Percentiles rank a stretch among this genome's conserved stretches.
These are phyloP conservation scores for Alloteropsis semialata DNA, from an alignment of 176 grass and related monocot species.

Conservation along the genomic window DNA sequence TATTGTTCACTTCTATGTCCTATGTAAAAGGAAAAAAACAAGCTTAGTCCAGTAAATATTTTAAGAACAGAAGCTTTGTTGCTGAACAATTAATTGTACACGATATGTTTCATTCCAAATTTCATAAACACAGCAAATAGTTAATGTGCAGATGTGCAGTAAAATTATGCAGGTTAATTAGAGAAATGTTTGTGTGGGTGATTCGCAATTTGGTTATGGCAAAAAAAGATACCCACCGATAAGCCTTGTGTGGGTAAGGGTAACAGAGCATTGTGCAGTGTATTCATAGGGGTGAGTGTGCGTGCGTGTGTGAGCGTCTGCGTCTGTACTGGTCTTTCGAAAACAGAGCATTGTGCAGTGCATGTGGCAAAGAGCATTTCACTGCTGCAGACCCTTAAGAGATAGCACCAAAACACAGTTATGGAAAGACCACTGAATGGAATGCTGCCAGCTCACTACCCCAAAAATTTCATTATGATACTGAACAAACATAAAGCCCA, in stretches of 20 bases:
- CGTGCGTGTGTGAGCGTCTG: no score
- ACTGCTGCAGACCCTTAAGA: background rate
- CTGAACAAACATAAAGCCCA: background rate
- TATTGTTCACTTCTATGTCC: slow-evolving; percentile 86
- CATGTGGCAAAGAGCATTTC: background rate
- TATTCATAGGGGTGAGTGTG: no score
- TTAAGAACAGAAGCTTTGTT: background rate
- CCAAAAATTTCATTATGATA: background rate
- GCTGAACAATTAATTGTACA: background rate
- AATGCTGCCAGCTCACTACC: background rate
- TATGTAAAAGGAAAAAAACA: slow-evolving; percentile 1
- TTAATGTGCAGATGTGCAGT: background rate
- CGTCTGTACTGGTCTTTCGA: no score
- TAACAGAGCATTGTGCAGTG: no score
- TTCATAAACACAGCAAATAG: background rate
- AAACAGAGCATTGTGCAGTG: no score
- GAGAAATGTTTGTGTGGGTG: background rate
- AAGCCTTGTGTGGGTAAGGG: background rate
- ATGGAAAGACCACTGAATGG: background rate
- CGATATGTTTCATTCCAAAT: background rate
- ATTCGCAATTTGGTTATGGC: background rate
- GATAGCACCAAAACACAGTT: background rate
- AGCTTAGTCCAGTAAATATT: background rate
- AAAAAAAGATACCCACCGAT: background rate
- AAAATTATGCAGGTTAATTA: background rate